phyloP scores from a whole-genome alignment of 2,329 filamentous ascomycete species.

The Chrysoporthe cubensis region DNA sequence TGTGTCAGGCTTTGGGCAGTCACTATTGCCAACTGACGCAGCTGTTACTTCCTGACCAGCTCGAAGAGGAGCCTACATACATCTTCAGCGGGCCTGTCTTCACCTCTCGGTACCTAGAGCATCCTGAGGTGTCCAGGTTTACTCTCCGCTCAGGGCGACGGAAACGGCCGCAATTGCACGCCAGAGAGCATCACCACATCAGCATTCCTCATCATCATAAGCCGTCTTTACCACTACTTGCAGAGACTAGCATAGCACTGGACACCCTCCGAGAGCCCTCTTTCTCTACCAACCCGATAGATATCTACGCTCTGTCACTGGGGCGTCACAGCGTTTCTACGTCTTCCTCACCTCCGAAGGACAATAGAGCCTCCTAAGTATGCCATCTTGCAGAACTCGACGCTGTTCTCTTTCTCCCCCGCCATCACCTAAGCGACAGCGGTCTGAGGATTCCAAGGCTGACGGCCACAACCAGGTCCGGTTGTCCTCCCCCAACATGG shows the following conservation, averaged over 20 bases:
- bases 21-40: background rate
- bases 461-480: background rate
- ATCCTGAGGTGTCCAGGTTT: background rate
- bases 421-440: conserved; percentile 12
- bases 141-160: background rate
- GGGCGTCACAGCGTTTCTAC: background rate
- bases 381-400: background rate
- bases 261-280: background rate
- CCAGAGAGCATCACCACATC: background rate
- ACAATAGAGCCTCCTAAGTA: conserved; percentile 1
- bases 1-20: background rate
- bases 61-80: background rate
- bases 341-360: background rate
- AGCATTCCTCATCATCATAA: background rate
- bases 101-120: background rate
- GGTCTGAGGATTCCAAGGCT: conserved; percentile 1
- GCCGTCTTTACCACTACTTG: background rate
- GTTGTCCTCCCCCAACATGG: conserved; percentile 4
- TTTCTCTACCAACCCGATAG: background rate
- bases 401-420: conserved; percentile 8
- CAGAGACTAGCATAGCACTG: background rate
- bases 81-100: background rate
- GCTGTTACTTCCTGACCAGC: background rate
- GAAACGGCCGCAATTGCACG: background rate
- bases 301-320: background rate